These are phyloP conservation scores for Populus hybrid DNA, from an alignment of 441 rosid genomes.

Conservation along the genomic window DNA sequence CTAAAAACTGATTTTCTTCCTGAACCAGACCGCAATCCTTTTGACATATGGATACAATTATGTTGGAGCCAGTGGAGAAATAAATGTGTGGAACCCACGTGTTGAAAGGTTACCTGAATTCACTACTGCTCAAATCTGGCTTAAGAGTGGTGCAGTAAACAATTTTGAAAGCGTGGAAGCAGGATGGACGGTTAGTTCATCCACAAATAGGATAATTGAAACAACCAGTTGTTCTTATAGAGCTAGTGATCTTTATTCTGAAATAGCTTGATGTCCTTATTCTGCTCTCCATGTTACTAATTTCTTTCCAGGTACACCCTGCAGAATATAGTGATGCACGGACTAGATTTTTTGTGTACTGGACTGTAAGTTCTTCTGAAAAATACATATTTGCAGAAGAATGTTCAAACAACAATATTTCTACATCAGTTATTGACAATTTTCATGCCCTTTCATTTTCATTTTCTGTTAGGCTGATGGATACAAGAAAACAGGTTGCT, in stretches of 20 bases:
- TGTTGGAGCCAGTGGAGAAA: not conserved
- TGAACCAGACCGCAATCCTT: not conserved
- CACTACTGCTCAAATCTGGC: slow-evolving; percentile 4
- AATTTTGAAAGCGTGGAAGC: slow-evolving; percentile 8
- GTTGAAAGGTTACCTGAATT: not conserved
- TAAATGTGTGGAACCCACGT: not conserved
- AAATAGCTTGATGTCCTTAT: not conserved
- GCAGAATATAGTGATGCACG: slow-evolving; percentile 20
- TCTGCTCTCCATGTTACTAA: not conserved
- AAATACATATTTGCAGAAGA: not conserved
- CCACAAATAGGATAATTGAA: not conserved
- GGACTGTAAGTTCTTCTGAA: slow-evolving; percentile 26
- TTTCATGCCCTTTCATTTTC: not conserved
- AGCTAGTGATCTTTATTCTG: no score
- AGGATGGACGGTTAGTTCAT: slow-evolving; percentile 1
- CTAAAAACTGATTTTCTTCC: not conserved
- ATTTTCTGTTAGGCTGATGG: slow-evolving; percentile 15
- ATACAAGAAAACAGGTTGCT: slow-evolving; percentile 23
- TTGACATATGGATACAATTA: not conserved
- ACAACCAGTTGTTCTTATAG: not conserved
- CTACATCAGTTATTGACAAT: not conserved
- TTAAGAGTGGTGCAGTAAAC: not conserved
- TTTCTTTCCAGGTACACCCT: slow-evolving; percentile 22
- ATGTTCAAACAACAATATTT: not conserved
- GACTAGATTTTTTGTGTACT: slow-evolving; percentile 17